Conservation (phyloP, 2,329 filamentous ascomycete genomes). For the Monilinia laxa region DNA sequence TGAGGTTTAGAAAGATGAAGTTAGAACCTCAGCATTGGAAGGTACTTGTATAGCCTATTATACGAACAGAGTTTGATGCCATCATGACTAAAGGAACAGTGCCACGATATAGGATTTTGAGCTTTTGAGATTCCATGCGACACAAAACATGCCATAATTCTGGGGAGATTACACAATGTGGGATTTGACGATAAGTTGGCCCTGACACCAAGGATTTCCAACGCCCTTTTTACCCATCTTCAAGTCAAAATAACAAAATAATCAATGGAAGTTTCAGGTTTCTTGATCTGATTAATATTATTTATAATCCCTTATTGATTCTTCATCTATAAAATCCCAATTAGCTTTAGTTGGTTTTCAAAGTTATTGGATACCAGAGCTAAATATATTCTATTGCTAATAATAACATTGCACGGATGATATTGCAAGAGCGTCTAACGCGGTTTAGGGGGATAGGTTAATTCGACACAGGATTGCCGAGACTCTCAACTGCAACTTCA, state of each 20-base stretch:
- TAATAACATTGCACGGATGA: no score
- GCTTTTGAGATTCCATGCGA: not conserved
- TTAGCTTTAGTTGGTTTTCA: no score
- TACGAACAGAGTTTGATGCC: not conserved
- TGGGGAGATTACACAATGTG: slow-evolving; percentile 11
- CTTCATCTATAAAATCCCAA: no score
- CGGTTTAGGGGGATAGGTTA: not conserved
- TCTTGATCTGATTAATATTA: no score
- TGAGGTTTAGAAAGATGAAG: not conserved
- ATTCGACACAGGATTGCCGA: not conserved
- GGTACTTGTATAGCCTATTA: not conserved
- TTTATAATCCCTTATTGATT: no score
- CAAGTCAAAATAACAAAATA: no score
- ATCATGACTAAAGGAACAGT: slow-evolving; percentile 5
- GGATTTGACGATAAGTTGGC: slow-evolving; percentile 1
- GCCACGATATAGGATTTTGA: slow-evolving; percentile 10
- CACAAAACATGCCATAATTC: not conserved
- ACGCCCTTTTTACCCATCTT: no score
- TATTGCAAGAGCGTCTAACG: no score
- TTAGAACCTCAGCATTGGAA: not conserved
- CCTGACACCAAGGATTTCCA: no score
- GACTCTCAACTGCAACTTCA: slow-evolving; percentile 1
- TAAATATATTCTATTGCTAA: no score
- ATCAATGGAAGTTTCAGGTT: no score
- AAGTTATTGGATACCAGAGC: no score